These are phyloP conservation scores for Lactarius trivialis DNA, from an alignment of 768 basidiomycete species.

Conservation along the genomic window DNA sequence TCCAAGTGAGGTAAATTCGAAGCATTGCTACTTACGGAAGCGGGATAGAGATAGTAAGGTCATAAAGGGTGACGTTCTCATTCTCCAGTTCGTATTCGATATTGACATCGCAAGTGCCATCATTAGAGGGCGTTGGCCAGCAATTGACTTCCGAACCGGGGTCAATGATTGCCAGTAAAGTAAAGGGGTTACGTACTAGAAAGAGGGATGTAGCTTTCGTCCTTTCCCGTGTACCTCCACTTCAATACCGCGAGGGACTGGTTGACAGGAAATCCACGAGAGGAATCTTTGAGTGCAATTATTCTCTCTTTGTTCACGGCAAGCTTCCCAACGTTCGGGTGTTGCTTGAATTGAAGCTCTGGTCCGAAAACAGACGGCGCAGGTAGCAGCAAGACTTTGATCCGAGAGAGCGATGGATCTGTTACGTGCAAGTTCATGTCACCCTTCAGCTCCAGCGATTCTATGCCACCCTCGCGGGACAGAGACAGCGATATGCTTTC, in stretches of 20 bases:
- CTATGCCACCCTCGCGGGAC: conserved; percentile 84
- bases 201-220: conserved; percentile 87
- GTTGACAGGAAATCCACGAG: conserved; percentile 79
- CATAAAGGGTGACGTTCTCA: conserved; percentile 68
- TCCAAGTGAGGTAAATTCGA: neutral
- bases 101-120: conserved; percentile 90
- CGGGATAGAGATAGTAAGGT: conserved; percentile 86
- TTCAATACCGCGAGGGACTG: conserved; percentile 83
- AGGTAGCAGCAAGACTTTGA: conserved; percentile 60
- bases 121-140: conserved; percentile 91
- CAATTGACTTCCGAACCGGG: conserved; percentile 65
- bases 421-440: conserved; percentile 89
- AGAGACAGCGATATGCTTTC: conserved; percentile 78
- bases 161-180: neutral
- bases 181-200: conserved; percentile 55
- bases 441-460: conserved; percentile 87
- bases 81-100: conserved; percentile 97
- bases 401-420: conserved; percentile 63
- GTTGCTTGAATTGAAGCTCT: conserved; percentile 91
- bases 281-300: conserved; percentile 78
- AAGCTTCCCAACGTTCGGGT: conserved; percentile 91
- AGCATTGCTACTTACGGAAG: conserved; percentile 63
- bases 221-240: conserved; percentile 87
- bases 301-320: conserved; percentile 56
- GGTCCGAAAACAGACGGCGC: conserved; percentile 53